Percentiles rank a stretch among this genome's conserved stretches.
These are phyloP conservation scores for Geotrichum siamense DNA, from an alignment of 1,139 yeast species.

Conservation along the genomic window DNA sequence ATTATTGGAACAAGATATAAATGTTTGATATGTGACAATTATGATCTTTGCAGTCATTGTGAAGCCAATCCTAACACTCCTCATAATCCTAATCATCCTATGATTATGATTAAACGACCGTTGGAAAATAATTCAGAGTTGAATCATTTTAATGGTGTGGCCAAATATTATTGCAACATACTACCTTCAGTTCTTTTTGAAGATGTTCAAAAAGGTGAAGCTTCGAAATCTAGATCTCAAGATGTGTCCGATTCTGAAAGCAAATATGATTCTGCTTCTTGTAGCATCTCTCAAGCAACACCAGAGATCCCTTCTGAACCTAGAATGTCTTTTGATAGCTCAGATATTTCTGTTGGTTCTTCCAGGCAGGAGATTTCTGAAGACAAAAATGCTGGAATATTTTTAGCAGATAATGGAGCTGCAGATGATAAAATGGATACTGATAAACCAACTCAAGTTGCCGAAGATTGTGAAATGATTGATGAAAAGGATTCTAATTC, in stretches of 20 bases:
- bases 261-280: no score
- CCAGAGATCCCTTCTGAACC: background rate
- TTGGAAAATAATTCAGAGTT: no score
- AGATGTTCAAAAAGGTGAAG: no score
- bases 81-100: conserved; percentile 26
- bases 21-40: conserved; percentile 46
- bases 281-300: background rate
- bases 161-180: no score
- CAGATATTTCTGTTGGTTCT: background rate
- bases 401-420: background rate
- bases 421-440: background rate
- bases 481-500: background rate
- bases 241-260: no score
- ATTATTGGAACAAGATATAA: conserved; percentile 44
- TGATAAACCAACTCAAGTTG: background rate
- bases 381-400: background rate
- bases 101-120: conserved; percentile 25
- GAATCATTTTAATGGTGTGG: no score
- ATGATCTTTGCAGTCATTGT: conserved; percentile 47
- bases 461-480: background rate
- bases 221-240: no score
- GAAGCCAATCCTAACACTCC: conserved; percentile 28
- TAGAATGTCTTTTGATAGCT: background rate
- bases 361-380: background rate
- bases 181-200: no score